These are phyloP conservation scores for Colletotrichum spinosum DNA, from an alignment of 2,329 filamentous ascomycete species.

Conservation along the genomic window DNA sequence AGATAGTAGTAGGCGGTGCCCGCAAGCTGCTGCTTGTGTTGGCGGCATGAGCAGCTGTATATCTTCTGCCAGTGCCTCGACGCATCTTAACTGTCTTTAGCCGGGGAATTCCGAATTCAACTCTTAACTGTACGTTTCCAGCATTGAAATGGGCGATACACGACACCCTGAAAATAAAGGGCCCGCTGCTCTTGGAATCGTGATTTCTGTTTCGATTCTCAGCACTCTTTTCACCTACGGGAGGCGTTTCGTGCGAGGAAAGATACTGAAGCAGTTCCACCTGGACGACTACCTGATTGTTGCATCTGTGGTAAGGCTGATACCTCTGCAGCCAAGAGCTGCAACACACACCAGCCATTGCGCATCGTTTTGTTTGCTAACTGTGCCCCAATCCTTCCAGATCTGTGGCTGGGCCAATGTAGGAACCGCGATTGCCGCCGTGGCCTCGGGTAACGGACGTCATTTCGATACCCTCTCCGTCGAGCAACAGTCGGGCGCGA, in stretches of 20 bases:
- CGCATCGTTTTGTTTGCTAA: not conserved
- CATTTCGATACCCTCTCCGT: conserved; percentile 48
- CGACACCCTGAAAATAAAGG: conserved; percentile 41
- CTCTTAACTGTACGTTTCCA: no score
- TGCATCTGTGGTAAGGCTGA: conserved; percentile 44
- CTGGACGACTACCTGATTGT: conserved; percentile 52
- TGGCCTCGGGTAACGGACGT: conserved; percentile 52
- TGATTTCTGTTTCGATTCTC: conserved; percentile 45
- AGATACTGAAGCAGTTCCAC: conserved; percentile 47
- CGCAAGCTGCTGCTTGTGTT: no score
- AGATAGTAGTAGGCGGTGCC: no score
- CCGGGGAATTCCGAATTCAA: no score
- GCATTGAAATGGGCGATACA: no score
- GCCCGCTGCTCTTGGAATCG: conserved; percentile 45
- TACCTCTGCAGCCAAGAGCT: conserved; percentile 3
- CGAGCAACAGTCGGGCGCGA: conserved; percentile 44
- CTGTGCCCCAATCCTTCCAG: conserved; percentile 37
- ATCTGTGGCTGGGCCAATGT: conserved; percentile 49
- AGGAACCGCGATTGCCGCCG: conserved; percentile 47
- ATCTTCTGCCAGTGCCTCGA: no score
- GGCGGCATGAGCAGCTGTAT: no score
- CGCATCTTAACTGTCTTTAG: no score
- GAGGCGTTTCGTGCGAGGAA: conserved; percentile 45
- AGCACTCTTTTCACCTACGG: conserved; percentile 44
- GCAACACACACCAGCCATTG: not conserved